phyloP scores from a whole-genome alignment of 2,329 filamentous ascomycete genomes.

The Scolecobasidium constrictum region DNA sequence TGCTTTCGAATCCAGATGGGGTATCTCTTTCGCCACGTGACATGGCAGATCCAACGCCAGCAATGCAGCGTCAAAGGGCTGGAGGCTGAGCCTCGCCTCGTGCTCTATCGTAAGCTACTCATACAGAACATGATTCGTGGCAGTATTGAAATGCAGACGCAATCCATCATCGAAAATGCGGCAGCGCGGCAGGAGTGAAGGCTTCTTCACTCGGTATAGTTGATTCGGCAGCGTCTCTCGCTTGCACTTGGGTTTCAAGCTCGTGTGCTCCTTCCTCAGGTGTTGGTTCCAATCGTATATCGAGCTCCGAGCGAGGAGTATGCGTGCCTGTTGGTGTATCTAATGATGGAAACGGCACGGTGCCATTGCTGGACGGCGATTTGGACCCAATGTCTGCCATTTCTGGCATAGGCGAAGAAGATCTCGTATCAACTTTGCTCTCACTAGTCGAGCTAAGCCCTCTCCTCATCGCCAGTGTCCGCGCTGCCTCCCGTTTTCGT shows the following conservation, averaged over 20 bases:
- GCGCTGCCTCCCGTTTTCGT: constrained; percentile 43
- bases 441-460: constrained; percentile 30
- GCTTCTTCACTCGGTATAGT: too few species aligned
- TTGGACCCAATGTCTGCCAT: neutral
- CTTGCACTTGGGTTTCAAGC: too few species aligned
- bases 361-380: constrained; percentile 1
- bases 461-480: constrained; percentile 41
- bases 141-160: too few species aligned
- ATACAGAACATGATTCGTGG: too few species aligned
- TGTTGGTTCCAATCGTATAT: neutral
- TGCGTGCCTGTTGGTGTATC: neutral
- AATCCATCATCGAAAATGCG: too few species aligned
- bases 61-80: too few species aligned
- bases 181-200: neutral
- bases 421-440: constrained; percentile 1
- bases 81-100: too few species aligned
- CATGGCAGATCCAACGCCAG: too few species aligned
- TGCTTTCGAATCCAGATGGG: too few species aligned
- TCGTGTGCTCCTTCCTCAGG: neutral
- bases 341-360: constrained; percentile 3
- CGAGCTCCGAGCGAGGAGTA: neutral
- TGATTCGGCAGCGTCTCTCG: too few species aligned
- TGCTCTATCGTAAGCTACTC: too few species aligned
- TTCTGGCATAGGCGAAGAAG: neutral
- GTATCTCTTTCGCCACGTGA: too few species aligned